Evolutionary conservation across 2,329 filamentous ascomycete genomes (phyloP).

Genomic region (Pseudogymnoascus sp.): DNA sequence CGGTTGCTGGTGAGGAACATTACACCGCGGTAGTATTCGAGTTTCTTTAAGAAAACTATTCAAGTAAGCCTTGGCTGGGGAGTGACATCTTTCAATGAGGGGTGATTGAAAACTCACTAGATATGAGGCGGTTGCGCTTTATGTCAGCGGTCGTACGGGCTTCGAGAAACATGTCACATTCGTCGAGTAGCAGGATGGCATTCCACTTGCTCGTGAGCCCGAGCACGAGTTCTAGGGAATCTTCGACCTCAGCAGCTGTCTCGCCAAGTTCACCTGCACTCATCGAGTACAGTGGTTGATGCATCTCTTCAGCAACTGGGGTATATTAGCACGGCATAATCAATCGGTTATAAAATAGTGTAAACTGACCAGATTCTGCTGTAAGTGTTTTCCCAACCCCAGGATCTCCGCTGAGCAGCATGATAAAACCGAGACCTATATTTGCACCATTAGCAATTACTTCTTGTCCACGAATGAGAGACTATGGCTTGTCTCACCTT

Average conservation of each 20-base stretch:
- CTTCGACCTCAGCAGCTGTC: slow-evolving; percentile 53
- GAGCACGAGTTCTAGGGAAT: slow-evolving; percentile 57
- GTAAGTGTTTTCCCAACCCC: slow-evolving; percentile 61
- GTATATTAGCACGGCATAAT: background rate
- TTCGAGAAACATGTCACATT: slow-evolving; percentile 54
- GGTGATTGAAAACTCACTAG: background rate
- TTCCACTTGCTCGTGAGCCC: slow-evolving; percentile 68
- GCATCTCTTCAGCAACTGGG: slow-evolving; percentile 38
- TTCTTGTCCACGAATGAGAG: background rate
- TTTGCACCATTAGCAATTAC: background rate
- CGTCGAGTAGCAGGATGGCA: slow-evolving; percentile 62
- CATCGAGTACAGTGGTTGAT: slow-evolving; percentile 41
- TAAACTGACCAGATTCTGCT: slow-evolving; percentile 50
- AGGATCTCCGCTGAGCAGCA: slow-evolving; percentile 39
- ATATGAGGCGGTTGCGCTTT: slow-evolving; percentile 34
- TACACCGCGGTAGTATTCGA: slow-evolving; percentile 34
- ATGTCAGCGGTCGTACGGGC: slow-evolving; percentile 26
- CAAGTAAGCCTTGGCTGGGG: background rate
- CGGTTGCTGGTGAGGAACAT: slow-evolving; percentile 33
- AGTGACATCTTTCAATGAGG: background rate
- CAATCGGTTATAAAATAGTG: background rate
- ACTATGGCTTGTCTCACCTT: slow-evolving; percentile 32
- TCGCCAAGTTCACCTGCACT: slow-evolving; percentile 62
- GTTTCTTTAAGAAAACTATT: slow-evolving; percentile 28
- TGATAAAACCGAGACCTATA: slow-evolving; percentile 12